These are phyloP conservation scores for Tolypocladium inflatum DNA, from an alignment of 2,329 filamentous ascomycete genomes.

Conservation along the genomic window DNA sequence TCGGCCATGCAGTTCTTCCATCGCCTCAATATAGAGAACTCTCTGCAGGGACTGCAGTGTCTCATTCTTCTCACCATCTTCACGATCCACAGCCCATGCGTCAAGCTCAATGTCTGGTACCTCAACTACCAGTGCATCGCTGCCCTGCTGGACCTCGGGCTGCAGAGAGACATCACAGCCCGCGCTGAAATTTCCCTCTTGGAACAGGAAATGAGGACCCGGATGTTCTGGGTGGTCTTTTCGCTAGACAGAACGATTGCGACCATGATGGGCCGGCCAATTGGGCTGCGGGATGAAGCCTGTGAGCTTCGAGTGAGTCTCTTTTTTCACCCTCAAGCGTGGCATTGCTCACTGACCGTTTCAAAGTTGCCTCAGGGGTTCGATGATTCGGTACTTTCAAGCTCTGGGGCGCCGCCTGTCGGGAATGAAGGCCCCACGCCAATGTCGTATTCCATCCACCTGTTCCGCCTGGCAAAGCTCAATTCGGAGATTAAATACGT, in stretches of 20 bases:
- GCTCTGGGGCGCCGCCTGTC: background rate
- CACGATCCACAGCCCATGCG: conserved; percentile 38
- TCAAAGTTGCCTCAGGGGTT: conserved; percentile 2
- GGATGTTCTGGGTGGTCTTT: conserved; percentile 46
- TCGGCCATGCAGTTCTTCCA: conserved; percentile 37
- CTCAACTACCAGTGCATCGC: conserved; percentile 46
- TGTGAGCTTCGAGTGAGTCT: conserved; percentile 36
- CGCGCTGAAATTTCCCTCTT: conserved; percentile 32
- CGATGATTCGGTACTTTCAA: background rate
- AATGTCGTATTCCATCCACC: conserved; percentile 35
- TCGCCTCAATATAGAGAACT: conserved; percentile 36
- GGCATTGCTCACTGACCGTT: conserved; percentile 1
- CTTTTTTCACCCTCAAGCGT: background rate
- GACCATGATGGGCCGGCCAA: conserved; percentile 47
- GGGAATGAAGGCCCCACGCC: background rate
- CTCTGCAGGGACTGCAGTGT: conserved; percentile 38
- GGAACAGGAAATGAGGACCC: conserved; percentile 43
- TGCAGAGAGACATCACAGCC: conserved; percentile 38
- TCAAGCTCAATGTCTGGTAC: conserved; percentile 42
- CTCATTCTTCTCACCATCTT: conserved; percentile 36
- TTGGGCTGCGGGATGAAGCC: conserved; percentile 44
- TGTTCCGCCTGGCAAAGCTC: conserved; percentile 36
- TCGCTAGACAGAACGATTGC: conserved; percentile 40
- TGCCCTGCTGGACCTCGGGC: conserved; percentile 37
- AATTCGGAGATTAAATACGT: conserved; percentile 51